Evolutionary conservation across 768 basidiomycete species (phyloP).

Genomic region (Solioccasus polychromus): DNA sequence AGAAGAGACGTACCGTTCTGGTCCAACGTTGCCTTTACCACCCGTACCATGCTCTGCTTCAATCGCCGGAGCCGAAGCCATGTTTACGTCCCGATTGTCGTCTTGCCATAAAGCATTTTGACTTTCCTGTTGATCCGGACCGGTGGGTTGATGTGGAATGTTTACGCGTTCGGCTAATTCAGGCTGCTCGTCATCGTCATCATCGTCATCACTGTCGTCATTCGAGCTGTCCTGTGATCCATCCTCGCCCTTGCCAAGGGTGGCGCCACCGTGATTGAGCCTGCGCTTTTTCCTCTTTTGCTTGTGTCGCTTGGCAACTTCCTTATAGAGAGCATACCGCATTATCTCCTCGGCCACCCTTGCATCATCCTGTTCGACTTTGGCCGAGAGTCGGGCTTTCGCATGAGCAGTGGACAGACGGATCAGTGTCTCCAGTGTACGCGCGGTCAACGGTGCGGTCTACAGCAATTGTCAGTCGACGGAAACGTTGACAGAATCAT

Average conservation of each 20-base stretch:
- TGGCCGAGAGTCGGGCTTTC: conserved; percentile 84
- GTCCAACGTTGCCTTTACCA: conserved; percentile 46
- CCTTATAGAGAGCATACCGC: conserved; percentile 96
- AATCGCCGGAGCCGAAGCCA: conserved; percentile 48
- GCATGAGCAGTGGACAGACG: conserved; percentile 98
- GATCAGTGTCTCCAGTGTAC: conserved; percentile 97
- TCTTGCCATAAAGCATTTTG: conserved; percentile 66
- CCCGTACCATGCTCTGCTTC: conserved; percentile 34
- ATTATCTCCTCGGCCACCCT: conserved; percentile 91
- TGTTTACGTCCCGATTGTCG: conserved; percentile 62
- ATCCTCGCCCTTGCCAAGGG: conserved; percentile 52
- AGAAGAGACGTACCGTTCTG: conserved; percentile 53
- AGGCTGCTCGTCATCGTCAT: conserved; percentile 40
- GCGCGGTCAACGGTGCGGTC: conserved; percentile 97
- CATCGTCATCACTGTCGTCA: conserved; percentile 42
- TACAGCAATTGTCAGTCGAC: conserved; percentile 31
- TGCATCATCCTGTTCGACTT: conserved; percentile 84
- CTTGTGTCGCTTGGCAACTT: conserved; percentile 77
- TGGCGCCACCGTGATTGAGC: conserved; percentile 65
- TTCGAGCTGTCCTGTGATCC: conserved; percentile 36
- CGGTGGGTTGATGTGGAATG: conserved; percentile 37
- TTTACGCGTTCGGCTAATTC: conserved; percentile 46
- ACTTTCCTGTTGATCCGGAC: conserved; percentile 30
- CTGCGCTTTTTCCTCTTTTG: conserved; percentile 81
- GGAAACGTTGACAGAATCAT: neutral